phyloP scores from a whole-genome alignment of 2,329 filamentous ascomycete genomes.

The Pestalotiopsis sp. region DNA sequence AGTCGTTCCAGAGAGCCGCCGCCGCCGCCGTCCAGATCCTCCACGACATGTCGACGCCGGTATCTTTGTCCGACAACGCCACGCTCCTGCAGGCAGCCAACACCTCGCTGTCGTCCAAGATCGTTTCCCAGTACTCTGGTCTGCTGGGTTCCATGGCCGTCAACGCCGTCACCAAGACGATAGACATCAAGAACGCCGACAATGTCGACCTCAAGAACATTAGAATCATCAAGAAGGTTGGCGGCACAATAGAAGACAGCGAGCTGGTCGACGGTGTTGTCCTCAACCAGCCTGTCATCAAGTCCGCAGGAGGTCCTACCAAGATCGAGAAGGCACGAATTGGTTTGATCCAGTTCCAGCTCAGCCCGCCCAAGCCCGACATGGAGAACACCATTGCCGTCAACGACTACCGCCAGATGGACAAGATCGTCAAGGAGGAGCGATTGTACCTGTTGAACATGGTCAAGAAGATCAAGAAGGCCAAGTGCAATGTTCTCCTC shows the following conservation, averaged over 20 bases:
- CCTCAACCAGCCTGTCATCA: slow-evolving; percentile 88
- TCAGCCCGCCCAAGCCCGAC: slow-evolving; percentile 97
- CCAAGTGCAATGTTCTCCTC: slow-evolving; percentile 97
- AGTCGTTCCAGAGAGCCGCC: slow-evolving; percentile 94
- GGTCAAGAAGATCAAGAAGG: slow-evolving; percentile 99
- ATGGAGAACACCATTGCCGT: slow-evolving; percentile 99
- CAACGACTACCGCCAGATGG: slow-evolving; percentile 99
- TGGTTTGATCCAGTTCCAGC: slow-evolving; percentile 96
- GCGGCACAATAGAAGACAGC: slow-evolving; percentile 97
- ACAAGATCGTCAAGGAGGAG: slow-evolving; percentile 99
- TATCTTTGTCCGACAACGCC: slow-evolving; percentile 83
- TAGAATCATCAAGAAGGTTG: slow-evolving; percentile 94
- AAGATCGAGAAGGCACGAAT: slow-evolving; percentile 98
- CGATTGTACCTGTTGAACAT: slow-evolving; percentile 97
- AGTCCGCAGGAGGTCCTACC: slow-evolving; percentile 86
- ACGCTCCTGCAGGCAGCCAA: slow-evolving; percentile 95
- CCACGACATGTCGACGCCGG: slow-evolving; percentile 93
- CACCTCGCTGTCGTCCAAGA: slow-evolving; percentile 96
- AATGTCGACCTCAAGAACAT: slow-evolving; percentile 98
- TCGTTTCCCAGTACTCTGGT: slow-evolving; percentile 96
- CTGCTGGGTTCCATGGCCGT: slow-evolving; percentile 97
- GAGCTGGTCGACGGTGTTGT: slow-evolving; percentile 96
- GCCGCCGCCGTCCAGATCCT: slow-evolving; percentile 86
- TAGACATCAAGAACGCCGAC: slow-evolving; percentile 92
- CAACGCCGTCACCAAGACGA: slow-evolving; percentile 92